Base-by-base conservation (phyloP, 176 grass and related monocot genomes). In the Eragrostis curvula region DNA sequence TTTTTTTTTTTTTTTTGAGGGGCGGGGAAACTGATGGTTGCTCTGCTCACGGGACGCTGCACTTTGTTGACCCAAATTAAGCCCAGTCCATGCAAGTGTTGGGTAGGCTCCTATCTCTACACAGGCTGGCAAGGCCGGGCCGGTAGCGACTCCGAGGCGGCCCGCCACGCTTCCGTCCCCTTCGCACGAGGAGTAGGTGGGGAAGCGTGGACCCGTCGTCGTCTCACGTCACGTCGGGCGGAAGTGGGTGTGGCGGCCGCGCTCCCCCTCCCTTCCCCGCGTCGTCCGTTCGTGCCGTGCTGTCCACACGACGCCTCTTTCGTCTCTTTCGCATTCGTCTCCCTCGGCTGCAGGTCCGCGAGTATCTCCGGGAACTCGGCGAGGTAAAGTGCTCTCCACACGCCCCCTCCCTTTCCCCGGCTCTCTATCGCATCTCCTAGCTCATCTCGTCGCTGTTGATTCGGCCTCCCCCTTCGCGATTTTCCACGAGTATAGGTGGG, bases 351-450 rank as follows among this genome's bases (percentile, higher is more conserved):
- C 63, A 6, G 45, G 29, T 66, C 76, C 27, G 61, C 62, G 9
- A 55, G 30, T 68, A 65, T 67, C 77, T 80, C 78, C 78, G 25
- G 3, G 64, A 69, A 69, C 78, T 80, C 78, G 64, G 64, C 64
- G 64, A 80, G 78, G 78, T 69, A 56, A 10, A 7, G n/a, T 27
- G 47, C 30, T 18, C 63, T 56, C 78, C 64, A 80, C 78, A 13
- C 64, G 78, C 64, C 47, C 61, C 9, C 24, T 40, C 71, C 28
- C 14, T 55, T 40, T 42, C 56, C n/a, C 65, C 42, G 42, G 56
- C 78, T 42, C 24, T 53, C 30, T 40, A 2, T 2, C 32, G 10
- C 64, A 12, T 21, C 14, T 55, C 24, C 21, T 10, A 66, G 61
- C 9, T 56, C 48, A 21, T 68, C 20, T 36, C 30, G 12, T 67